Evolutionary conservation across 441 rosid genomes (phyloP), one percentile per base, ranked within the genome.

Genomic region (Gossypium davidsonii): DNA sequence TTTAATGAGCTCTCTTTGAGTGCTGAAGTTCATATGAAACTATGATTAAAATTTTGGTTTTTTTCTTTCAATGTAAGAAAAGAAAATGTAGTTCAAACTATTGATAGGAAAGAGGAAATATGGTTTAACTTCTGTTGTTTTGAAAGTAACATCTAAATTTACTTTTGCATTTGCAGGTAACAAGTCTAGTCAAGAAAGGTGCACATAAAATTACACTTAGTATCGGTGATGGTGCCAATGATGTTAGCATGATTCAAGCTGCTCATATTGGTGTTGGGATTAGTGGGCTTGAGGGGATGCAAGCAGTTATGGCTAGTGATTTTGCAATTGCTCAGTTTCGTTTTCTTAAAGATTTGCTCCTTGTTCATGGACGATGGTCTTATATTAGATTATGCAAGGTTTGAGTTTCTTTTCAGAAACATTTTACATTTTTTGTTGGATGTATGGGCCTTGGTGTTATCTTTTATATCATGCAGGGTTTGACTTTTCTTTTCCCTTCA

Each of bases 341-440:
- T 66, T 94, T 79, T 82, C 96, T 94, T 71, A 81, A 91, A n/a
- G 99, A 94, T 82, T 84, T 94, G 78, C 99, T 94, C 73, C 96
- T 94, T 74, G 99, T 94, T 77, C 99, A 94, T 69, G 99, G 99
- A 61, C 91, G 97, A 60, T 94, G 98, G 99, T 94, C 99, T 20
- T 96, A 96, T 85, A 83, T 94, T 70, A 85, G 99, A 84, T 89
- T 96, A 86, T 96, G 98, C 98, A 93, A 96, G 99, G 99, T 96
- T 57, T 63, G 70, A 44, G 10, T 71, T 74, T 64, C 61, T 64
- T 49, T 76, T 57, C 17, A 39, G 70, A 7, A 44, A 8, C 49
- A 63, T 70, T 46, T 44, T 31, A 60, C 52, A 53, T 56, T 34
- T 77, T 26, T 62, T 51, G 37, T 70, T 60, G 64, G 67, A 65